phyloP scores from a whole-genome alignment of 192 early-diverging fungal genomes.

The Physocladia obscura region DNA sequence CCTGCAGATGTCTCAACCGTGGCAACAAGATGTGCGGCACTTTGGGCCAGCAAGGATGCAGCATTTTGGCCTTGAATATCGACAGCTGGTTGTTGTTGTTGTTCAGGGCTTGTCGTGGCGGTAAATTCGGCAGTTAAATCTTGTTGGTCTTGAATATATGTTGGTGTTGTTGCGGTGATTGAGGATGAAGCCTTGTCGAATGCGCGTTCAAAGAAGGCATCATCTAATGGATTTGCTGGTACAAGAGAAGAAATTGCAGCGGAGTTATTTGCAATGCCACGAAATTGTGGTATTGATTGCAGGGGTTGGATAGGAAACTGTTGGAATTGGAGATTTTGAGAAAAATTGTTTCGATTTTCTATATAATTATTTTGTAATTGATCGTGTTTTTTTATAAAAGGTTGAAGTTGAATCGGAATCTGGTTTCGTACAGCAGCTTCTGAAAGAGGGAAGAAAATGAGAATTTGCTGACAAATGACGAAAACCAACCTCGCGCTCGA shows the following conservation, averaged over 20 bases:
- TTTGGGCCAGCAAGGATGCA: constrained; percentile 72
- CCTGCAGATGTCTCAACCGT: constrained; percentile 61
- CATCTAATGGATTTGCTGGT: background rate
- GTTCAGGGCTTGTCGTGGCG: constrained; percentile 15
- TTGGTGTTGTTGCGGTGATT: background rate
- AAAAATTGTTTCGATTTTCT: too few species aligned
- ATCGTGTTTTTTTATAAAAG: too few species aligned
- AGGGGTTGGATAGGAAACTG: background rate
- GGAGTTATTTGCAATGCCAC: background rate
- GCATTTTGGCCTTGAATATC: constrained; percentile 33
- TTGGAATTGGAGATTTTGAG: too few species aligned
- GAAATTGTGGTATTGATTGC: background rate
- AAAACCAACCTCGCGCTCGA: background rate
- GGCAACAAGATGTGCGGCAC: constrained; percentile 79
- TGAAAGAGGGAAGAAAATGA: too few species aligned
- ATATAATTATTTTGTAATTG: too few species aligned
- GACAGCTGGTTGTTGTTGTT: constrained; percentile 30
- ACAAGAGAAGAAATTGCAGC: background rate
- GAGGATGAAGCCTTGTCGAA: constrained; percentile 35
- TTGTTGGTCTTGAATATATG: constrained; percentile 35
- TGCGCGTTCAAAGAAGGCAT: constrained; percentile 34
- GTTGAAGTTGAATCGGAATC: too few species aligned
- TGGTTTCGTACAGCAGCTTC: too few species aligned
- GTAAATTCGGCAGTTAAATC: constrained; percentile 59
- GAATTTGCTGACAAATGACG: too few species aligned